Conservation (phyloP, 306 rosid genomes). For the Prunus fruticosa region DNA sequence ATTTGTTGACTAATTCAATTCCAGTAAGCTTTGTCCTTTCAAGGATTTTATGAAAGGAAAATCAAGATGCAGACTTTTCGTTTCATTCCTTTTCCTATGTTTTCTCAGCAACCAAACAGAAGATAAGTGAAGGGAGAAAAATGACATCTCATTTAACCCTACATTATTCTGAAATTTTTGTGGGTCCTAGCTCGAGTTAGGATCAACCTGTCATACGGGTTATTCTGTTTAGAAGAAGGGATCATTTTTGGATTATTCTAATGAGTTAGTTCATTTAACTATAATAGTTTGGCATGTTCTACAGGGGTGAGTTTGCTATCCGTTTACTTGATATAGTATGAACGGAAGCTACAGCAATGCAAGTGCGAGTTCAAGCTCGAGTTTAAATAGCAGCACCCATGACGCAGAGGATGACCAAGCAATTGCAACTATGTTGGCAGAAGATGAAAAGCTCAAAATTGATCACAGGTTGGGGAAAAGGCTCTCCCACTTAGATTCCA, state of each 20-base stretch:
- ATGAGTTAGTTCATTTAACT: not conserved
- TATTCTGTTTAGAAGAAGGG: not conserved
- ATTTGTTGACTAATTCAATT: not conserved
- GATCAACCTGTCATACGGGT: not conserved
- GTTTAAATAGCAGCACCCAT: constrained; percentile 65
- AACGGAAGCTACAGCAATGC: constrained; percentile 53
- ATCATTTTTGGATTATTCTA: not conserved
- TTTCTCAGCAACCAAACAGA: not conserved
- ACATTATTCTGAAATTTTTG: not conserved
- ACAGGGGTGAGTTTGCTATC: constrained; percentile 10
- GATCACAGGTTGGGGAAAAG: constrained; percentile 72
- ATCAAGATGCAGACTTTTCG: not conserved
- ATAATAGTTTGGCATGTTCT: constrained; percentile 13
- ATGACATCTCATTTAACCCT: not conserved
- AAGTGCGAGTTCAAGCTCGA: constrained; percentile 95
- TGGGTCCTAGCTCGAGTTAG: not conserved
- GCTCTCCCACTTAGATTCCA: constrained; percentile 88
- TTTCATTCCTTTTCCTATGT: not conserved
- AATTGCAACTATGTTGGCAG: constrained; percentile 73
- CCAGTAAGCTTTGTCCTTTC: not conserved
- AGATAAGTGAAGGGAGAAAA: not conserved
- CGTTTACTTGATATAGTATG: constrained; percentile 42
- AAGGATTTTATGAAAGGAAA: not conserved
- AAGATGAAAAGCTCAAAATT: constrained; percentile 44
- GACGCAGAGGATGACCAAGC: constrained; percentile 93